Base-by-base conservation (phyloP, 345 rosid species). In the Citrus unshiu region DNA sequence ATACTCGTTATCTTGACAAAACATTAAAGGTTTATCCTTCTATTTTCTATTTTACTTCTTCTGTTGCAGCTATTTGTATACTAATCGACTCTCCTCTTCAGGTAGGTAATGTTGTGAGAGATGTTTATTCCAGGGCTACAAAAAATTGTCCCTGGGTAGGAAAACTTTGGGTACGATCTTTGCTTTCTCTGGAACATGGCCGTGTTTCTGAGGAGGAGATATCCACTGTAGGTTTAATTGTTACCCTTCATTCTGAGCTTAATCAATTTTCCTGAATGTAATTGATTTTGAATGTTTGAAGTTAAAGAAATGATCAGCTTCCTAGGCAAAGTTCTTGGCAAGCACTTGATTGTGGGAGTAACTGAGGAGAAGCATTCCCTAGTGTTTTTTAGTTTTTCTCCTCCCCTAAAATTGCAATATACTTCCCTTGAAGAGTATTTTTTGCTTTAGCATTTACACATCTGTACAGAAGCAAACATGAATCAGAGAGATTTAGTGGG, bases 91-190 rank as follows among this genome's bases (percentile, higher is more conserved):
- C 91, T 94, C 79, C 54, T 64, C 69, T 70, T 77, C 87, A 93
- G 99, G 92, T 82, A 16, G 98, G 97, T 78, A 88, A 86, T 77
- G 83, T 90, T 81, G 87, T 91, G 67, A 90, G 72, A 46, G 89
- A 89, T 87, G 90, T 89, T 72, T 91, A 92, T 82, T 84, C 87
- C 60, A 92, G 99, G 86, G 98, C 97, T 67, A 87, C 90, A 65
- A 91, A 84, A 86, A 92, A 88, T 78, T 94, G 97, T 77, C 90
- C 98, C 25, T 94, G 99, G 97, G 87, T 90, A 74, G 97, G 93
- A 72, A 90, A 90, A 79, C 92, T 94, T 70, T 96, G 99, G 99
- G 90, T 88, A 79, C 83, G 89, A 69, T 91, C 88, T 88, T 81
- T 96, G 81, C 74, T 70, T 70, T 87, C 90, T 73, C 81, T 96